Conservation (phyloP, 1,139 yeast species). For the Kurtzmaniella quercitrusa region DNA sequence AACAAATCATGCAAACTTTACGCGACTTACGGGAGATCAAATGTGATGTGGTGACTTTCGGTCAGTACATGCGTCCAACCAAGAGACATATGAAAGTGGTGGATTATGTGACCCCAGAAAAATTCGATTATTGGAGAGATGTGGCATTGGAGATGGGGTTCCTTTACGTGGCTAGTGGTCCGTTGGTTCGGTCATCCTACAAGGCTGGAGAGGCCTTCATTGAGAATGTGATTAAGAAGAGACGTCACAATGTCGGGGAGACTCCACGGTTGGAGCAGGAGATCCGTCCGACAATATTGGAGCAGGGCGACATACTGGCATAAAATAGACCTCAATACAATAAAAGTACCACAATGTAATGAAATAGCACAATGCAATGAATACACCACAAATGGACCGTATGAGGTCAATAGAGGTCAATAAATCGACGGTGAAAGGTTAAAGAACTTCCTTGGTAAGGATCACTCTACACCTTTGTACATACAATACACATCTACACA, state of each 20-base stretch:
- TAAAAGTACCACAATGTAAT: background rate
- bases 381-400: too few relatives aligned
- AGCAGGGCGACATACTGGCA: background rate
- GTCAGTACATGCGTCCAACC: slow-evolving; percentile 99
- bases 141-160: slow-evolving; percentile 88
- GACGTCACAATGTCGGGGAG: slow-evolving; percentile 52
- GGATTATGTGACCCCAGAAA: slow-evolving; percentile 91
- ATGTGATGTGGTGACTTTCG: slow-evolving; percentile 96
- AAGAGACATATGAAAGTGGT: slow-evolving; percentile 98
- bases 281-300: slow-evolving; percentile 14
- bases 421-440: too few relatives aligned
- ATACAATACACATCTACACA: too few relatives aligned
- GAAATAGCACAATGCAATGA: too few relatives aligned
- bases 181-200: slow-evolving; percentile 91
- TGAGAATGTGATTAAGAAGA: slow-evolving; percentile 84
- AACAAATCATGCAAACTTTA: slow-evolving; percentile 73
- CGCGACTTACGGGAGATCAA: slow-evolving; percentile 66
- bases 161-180: slow-evolving; percentile 95
- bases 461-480: too few relatives aligned
- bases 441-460: too few relatives aligned
- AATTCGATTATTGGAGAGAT: slow-evolving; percentile 90
- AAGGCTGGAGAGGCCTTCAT: slow-evolving; percentile 98
- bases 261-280: slow-evolving; percentile 31
- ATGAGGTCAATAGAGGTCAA: too few relatives aligned
- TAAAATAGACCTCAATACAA: background rate